A percentile compares a stretch with the other conserved stretches of the same genome.
Evolutionary conservation across 1,284 basidiomycete species (phyloP).

Genomic region (Leccinum discolor): DNA sequence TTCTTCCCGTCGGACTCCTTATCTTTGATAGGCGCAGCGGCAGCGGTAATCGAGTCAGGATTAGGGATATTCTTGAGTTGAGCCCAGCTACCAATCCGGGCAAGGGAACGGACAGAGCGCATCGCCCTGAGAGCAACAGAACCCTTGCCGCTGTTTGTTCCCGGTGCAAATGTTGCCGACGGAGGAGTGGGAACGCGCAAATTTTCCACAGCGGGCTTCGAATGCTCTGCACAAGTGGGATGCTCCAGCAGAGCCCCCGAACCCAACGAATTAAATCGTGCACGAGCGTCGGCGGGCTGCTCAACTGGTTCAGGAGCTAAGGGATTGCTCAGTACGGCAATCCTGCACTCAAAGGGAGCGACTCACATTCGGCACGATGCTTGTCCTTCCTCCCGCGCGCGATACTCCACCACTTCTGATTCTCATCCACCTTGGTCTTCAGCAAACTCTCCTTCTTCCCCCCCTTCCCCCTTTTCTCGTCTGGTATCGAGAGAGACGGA

Average conservation of each 20-base stretch:
- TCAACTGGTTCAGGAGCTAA: constrained; percentile 47
- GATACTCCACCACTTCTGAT: constrained; percentile 80
- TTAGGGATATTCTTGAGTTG: constrained; percentile 47
- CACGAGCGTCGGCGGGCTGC: constrained; percentile 34
- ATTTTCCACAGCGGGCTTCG: constrained; percentile 11
- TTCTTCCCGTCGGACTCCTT: constrained; percentile 37
- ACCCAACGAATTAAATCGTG: constrained; percentile 67
- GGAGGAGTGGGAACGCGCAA: constrained; percentile 21
- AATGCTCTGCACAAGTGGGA: constrained; percentile 6
- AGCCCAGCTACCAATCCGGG: constrained; percentile 71
- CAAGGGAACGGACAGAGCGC: constrained; percentile 69
- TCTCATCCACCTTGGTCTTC: constrained; percentile 53
- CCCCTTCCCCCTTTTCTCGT: constrained; percentile 32
- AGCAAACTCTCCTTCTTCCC: constrained; percentile 24
- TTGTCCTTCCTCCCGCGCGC: constrained; percentile 53
- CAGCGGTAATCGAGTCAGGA: constrained; percentile 30
- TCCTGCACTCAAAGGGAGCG: neutral
- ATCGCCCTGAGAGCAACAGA: constrained; percentile 80
- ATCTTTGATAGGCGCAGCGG: constrained; percentile 24
- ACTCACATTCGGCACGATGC: constrained; percentile 46
- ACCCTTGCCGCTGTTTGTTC: constrained; percentile 30
- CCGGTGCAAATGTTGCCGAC: constrained; percentile 20
- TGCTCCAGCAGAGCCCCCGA: constrained; percentile 51
- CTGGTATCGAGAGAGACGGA: constrained; percentile 30
- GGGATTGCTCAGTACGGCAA: constrained; percentile 21